Percentiles rank a stretch among this genome's conserved stretches.
phyloP scores from a whole-genome alignment of 768 basidiomycete genomes.

The Phaeotremella fagi region DNA sequence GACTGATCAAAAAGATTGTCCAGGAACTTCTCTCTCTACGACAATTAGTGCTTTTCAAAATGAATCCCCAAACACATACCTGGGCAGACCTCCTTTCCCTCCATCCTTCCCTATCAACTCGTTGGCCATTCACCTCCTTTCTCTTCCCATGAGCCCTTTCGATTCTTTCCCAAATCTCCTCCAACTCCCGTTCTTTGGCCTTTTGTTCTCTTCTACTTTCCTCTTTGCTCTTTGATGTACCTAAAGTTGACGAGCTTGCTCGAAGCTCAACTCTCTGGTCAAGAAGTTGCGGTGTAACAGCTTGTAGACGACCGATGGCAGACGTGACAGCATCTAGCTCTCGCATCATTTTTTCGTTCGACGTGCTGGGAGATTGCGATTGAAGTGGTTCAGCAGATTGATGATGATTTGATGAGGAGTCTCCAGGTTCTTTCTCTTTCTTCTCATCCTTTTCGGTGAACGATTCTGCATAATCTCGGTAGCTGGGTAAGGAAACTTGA shows the following conservation, averaged over 20 bases:
- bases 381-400: not conserved
- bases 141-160: conserved; percentile 45
- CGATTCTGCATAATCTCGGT: not conserved
- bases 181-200: conserved; percentile 56
- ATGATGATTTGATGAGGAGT: not conserved
- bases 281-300: conserved; percentile 77
- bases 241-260: conserved; percentile 46
- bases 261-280: conserved; percentile 91
- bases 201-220: conserved; percentile 51
- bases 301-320: conserved; percentile 84
- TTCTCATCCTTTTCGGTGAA: conserved; percentile 1
- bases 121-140: conserved; percentile 15
- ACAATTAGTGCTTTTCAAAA: not conserved
- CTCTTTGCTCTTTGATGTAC: conserved; percentile 58
- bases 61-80: conserved; percentile 11
- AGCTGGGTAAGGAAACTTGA: not conserved
- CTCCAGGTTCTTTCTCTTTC: not conserved
- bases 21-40: conserved; percentile 20
- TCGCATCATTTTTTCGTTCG: conserved; percentile 65
- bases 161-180: conserved; percentile 47
- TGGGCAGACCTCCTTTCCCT: conserved; percentile 2
- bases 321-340: conserved; percentile 79
- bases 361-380: not conserved
- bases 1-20: conserved; percentile 14
- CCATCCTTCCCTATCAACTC: conserved; percentile 21